These are phyloP conservation scores for Suhomyces anneliseae DNA, from an alignment of 1,139 yeast genomes.

Conservation along the genomic window DNA sequence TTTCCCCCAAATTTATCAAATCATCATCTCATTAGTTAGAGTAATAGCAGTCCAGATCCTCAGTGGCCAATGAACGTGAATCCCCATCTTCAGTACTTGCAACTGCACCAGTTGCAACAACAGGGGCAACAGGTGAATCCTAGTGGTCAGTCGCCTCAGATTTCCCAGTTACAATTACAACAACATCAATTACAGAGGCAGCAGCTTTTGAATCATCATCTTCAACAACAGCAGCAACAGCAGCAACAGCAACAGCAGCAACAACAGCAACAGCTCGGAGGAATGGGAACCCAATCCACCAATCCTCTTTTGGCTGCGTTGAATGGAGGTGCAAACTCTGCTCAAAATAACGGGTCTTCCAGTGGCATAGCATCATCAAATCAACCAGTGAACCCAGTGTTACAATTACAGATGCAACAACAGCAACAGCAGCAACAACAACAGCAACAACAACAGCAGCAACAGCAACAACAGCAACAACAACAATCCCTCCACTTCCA, in stretches of 20 bases:
- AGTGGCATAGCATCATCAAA: conserved; percentile 9
- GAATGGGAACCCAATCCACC: conserved; percentile 24
- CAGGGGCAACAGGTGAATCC: conserved; percentile 20
- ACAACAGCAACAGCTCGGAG: conserved; percentile 25
- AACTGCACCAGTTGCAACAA: conserved; percentile 26
- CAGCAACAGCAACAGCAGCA: conserved; percentile 20
- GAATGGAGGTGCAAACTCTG: conserved; percentile 26
- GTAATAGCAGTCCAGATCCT: background rate
- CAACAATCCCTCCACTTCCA: conserved; percentile 14
- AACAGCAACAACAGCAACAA: conserved; percentile 17
- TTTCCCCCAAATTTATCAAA: no score
- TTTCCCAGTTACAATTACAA: conserved; percentile 38
- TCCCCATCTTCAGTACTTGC: conserved; percentile 48
- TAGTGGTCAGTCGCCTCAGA: conserved; percentile 38
- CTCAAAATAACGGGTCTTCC: conserved; percentile 4
- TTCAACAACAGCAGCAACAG: conserved; percentile 28
- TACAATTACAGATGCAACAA: conserved; percentile 34
- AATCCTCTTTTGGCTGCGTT: conserved; percentile 41
- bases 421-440: conserved; percentile 22
- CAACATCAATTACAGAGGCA: conserved; percentile 46
- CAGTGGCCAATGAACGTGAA: conserved; percentile 27
- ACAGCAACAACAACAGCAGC: conserved; percentile 6
- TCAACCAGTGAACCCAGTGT: conserved; percentile 29
- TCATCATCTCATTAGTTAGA: no score
- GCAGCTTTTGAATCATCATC: conserved; percentile 37